Base-by-base conservation (phyloP, 164 flowering plant species). In the Magnolia kwangsiensis region DNA sequence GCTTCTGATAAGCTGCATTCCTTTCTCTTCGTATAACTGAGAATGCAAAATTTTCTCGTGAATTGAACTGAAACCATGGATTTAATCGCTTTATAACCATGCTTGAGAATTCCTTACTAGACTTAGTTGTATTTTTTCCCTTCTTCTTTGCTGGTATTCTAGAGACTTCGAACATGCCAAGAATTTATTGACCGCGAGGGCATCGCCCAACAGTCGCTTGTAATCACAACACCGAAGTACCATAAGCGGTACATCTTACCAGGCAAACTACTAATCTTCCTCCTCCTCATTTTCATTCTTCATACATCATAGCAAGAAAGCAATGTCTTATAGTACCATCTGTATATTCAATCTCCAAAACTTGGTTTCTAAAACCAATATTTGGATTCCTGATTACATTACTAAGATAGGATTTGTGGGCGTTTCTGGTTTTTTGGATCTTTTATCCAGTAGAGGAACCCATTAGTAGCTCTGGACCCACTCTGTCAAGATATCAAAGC, bases 241-340 rank as follows among this genome's bases (percentile, higher is more conserved):
- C 97, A 90, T 63, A 96, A 90, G 80, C 89, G 90, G 9, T 96
- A 92, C 83, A 88, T 87, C 74, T 82, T 96, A 78, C 97, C 97
- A 84, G 95, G 99, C 71, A 89, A 87, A 51, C 51, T 20, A 24
- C 58, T 76, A 63, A 31, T 63, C 31, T 72, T 67, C 13, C 13
- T 20, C 10, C 18, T 63, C 8, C 29, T 9, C 72, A 10, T 24
- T 29, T 75, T 51, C 29, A 27, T 27, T 27, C 20, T 7, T 27
- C 10, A 21, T 37, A 37, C 45, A 37, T 37, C 45, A 5, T 29
- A 19, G 14, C 19, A 11, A 49, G 14, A 51, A 29, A 55, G n/a
- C 27, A 21, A 68, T 10, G 55, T 73, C 24, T 69, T 63, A 14
- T 45, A 10, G 69, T 8, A 10, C 69, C 50, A 24, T 69, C 31